These are phyloP conservation scores for Puccinia novopanici DNA, from an alignment of 1,284 basidiomycete genomes.

Conservation along the genomic window DNA sequence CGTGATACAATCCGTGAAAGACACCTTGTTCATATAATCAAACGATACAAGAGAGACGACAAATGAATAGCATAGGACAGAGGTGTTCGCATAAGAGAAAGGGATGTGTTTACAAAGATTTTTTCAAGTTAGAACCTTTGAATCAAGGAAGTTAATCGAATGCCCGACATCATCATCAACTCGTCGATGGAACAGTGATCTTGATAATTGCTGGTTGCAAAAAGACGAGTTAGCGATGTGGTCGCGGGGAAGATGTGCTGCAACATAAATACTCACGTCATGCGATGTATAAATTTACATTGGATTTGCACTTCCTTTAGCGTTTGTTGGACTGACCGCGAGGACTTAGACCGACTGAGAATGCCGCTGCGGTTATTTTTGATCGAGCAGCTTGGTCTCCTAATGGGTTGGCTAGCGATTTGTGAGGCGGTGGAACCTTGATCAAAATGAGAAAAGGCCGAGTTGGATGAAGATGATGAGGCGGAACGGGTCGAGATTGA, in stretches of 20 bases:
- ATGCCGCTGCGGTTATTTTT: neutral
- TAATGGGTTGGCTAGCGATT: neutral
- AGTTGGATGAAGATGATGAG: neutral
- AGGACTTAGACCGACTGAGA: neutral
- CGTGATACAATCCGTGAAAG: no score
- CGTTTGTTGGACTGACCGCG: neutral
- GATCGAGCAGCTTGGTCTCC: constrained; percentile 3
- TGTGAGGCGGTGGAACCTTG: neutral
- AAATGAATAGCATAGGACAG: no score
- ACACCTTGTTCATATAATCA: no score
- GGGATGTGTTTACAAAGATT: no score
- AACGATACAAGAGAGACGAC: no score
- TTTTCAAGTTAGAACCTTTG: neutral
- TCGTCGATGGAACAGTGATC: constrained; percentile 34
- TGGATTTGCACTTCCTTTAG: constrained; percentile 17
- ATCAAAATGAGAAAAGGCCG: neutral
- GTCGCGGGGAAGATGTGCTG: no score
- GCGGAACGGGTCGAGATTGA: neutral
- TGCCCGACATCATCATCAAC: constrained; percentile 17
- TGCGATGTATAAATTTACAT: constrained; percentile 42
- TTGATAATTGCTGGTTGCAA: neutral
- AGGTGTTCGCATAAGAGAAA: no score
- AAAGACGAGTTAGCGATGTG: neutral
- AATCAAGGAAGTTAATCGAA: constrained; percentile 16
- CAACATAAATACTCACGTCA: constrained; percentile 27